phyloP scores from a whole-genome alignment of 2,329 filamentous ascomycete genomes.

The Thyridium curvatum region DNA sequence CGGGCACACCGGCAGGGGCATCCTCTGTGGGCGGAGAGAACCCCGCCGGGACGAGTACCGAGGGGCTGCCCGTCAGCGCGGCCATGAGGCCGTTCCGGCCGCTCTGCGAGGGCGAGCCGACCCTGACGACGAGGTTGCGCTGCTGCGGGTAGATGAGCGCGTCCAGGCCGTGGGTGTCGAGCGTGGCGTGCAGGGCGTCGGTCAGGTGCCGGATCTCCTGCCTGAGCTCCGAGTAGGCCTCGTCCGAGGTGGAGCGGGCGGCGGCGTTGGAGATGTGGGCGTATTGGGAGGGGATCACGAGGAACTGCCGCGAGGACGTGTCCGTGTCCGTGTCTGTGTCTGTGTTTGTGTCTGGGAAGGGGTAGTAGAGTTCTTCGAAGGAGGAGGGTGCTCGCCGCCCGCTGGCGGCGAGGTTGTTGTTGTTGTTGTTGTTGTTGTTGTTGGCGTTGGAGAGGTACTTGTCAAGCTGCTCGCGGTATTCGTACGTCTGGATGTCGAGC shows the following conservation, averaged over 20 bases:
- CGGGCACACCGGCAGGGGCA: conserved; percentile 51
- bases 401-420: too few species aligned
- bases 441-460: conserved; percentile 42
- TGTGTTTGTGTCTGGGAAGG: too few species aligned
- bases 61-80: conserved; percentile 31
- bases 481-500: conserved; percentile 55
- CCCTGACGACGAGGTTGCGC: conserved; percentile 52
- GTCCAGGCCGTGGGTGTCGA: conserved; percentile 41
- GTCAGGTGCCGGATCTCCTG: conserved; percentile 46
- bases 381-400: too few species aligned
- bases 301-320: too few species aligned
- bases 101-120: conserved; percentile 50
- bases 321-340: too few species aligned
- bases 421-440: conserved; percentile 29
- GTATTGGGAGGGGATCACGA: conserved; percentile 55
- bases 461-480: conserved; percentile 50
- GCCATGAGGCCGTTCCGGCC: conserved; percentile 44
- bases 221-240: conserved; percentile 40
- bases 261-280: conserved; percentile 44
- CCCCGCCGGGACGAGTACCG: conserved; percentile 42
- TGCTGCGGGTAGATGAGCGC: conserved; percentile 60
- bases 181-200: conserved; percentile 40
- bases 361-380: conserved; percentile 42
- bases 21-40: conserved; percentile 41
- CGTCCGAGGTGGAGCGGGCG: conserved; percentile 38